Conservation (phyloP, 768 basidiomycete genomes). For the Leccinum uliginosum region DNA sequence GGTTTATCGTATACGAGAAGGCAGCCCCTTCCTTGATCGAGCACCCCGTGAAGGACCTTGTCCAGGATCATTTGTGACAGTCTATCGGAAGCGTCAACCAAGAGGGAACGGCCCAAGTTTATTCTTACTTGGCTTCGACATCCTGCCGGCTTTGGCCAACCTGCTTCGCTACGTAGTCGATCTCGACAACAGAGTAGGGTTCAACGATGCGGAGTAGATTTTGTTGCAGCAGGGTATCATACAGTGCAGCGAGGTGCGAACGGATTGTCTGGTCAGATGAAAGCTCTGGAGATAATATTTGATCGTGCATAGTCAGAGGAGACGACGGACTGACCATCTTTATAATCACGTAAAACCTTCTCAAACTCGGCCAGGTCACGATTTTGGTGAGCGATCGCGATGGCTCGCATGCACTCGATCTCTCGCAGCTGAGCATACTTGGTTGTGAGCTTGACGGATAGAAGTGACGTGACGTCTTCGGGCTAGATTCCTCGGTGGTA, state of each 20-base stretch:
- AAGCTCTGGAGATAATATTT: conserved; percentile 55
- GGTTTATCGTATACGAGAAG: conserved; percentile 86
- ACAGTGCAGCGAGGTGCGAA: conserved; percentile 88
- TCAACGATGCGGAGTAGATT: conserved; percentile 94
- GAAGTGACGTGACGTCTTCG: conserved; percentile 86
- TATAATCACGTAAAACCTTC: conserved; percentile 80
- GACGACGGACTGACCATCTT: conserved; percentile 49
- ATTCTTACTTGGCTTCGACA: conserved; percentile 84
- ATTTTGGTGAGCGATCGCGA: conserved; percentile 91
- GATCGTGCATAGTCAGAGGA: background rate
- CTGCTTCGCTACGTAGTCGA: conserved; percentile 79
- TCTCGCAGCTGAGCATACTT: conserved; percentile 87
- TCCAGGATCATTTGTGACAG: conserved; percentile 98
- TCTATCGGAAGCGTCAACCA: conserved; percentile 37
- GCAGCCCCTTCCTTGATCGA: conserved; percentile 95
- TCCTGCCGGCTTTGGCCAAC: conserved; percentile 85
- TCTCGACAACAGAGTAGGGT: conserved; percentile 90
- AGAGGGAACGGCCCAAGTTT: background rate
- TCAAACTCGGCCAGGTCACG: conserved; percentile 89
- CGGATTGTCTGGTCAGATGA: conserved; percentile 95
- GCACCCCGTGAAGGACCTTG: conserved; percentile 87
- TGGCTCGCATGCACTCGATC: conserved; percentile 92
- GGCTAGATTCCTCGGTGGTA: conserved; percentile 46
- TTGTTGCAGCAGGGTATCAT: conserved; percentile 95
- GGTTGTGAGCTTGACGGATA: conserved; percentile 81